Evolutionary conservation across 2,329 filamentous ascomycete species (phyloP), one percentile per base, ranked within the genome.

Genomic region (Penicillium corylophilum): DNA sequence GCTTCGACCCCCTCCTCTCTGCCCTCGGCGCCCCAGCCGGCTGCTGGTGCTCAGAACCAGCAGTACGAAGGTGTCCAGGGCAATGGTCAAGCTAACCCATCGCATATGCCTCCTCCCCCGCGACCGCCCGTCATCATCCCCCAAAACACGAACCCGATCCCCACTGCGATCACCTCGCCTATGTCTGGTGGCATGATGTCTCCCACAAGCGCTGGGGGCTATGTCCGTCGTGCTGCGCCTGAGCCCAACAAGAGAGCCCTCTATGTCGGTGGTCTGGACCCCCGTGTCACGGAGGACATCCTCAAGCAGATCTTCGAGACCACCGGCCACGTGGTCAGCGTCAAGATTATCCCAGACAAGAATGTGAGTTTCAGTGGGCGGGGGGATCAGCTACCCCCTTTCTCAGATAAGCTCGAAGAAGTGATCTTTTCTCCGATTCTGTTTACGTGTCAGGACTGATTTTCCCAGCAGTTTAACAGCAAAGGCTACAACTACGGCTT

Each of bases 281-380:
- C 92, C 65, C 85, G 94, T 61, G 93, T 97, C 57, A 96, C 93
- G 28, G 93, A 97, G 75, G 93, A 97, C 70, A 90, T 97, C 50
- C 77, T 97, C 72, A 90, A 91, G 69, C 93, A 97, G 74, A 97
- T 97, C 66, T 99, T 99, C 69, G 94, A 99, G 80, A 99, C 94
- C 6, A 96, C 92, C 53, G 94, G 94, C 51, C 94, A 99, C 76
- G 94, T 99, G 60, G 88, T 96, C 77, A 96, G 90, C 69, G 94
- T 99, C 71, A 99, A 99, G 82, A 96, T 99, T 70, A 99, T 99
- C 72, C 94, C 94, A 46, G 94, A 99, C 81, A 99, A 99, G 82
- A 99, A 96, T 76, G 92, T 96, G 78, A 83, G 90, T 85, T 46
- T 12, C 13, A 9, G 18, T 41, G 39, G 23, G 15, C 20, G 5